Evolutionary conservation across 805 yeast species (phyloP).

Genomic region (Metschnikowia drakensbergensis): DNA sequence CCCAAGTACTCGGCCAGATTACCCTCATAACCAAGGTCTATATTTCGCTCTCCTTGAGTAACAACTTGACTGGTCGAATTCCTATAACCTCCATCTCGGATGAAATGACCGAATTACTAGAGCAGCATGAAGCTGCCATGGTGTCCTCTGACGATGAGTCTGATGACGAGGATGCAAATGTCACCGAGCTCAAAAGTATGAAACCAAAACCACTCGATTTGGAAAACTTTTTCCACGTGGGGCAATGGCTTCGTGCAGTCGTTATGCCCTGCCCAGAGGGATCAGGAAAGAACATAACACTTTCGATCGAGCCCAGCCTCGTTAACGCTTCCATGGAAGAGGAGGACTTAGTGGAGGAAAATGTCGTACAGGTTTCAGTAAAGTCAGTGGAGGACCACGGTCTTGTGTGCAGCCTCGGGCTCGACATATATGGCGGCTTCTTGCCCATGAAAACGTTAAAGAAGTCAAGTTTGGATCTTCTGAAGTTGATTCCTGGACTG

Average conservation of each 20-base stretch:
- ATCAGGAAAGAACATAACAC: constrained; percentile 48
- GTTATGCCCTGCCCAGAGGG: constrained; percentile 46
- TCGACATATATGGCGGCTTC: constrained; percentile 59
- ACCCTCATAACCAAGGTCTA: constrained; percentile 57
- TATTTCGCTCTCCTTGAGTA: constrained; percentile 69
- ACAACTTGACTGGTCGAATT: constrained; percentile 73
- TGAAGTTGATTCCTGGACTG: constrained; percentile 52
- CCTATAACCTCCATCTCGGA: constrained; percentile 71
- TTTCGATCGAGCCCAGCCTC: constrained; percentile 68
- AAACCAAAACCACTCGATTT: constrained; percentile 54
- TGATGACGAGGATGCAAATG: constrained; percentile 29
- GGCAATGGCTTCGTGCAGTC: constrained; percentile 91
- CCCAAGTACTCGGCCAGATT: constrained; percentile 75
- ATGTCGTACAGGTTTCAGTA: constrained; percentile 71
- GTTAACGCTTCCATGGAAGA: constrained; percentile 60
- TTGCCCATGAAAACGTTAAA: constrained; percentile 65
- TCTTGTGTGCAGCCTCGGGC: constrained; percentile 68
- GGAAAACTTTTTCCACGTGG: constrained; percentile 52
- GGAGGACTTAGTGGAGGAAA: constrained; percentile 63
- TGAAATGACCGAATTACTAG: constrained; percentile 54
- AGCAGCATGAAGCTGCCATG: constrained; percentile 47
- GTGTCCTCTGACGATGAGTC: constrained; percentile 32
- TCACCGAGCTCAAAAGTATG: constrained; percentile 20
- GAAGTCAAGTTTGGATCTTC: constrained; percentile 33
- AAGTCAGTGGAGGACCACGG: constrained; percentile 92